phyloP scores from a whole-genome alignment of 169 alveolate genomes.

The Eimeria mitis region DNA sequence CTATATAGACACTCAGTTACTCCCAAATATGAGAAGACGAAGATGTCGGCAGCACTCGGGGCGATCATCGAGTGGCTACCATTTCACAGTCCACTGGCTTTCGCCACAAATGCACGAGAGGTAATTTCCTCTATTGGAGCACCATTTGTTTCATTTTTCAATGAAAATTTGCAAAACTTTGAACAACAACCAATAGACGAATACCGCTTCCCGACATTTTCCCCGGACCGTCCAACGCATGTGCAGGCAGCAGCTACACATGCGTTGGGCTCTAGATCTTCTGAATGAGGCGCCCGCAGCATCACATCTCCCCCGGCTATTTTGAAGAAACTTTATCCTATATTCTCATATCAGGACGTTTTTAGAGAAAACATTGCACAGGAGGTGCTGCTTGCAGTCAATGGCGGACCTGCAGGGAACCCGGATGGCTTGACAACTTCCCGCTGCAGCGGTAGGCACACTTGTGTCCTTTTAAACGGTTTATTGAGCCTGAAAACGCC shows the following conservation, averaged over 20 bases:
- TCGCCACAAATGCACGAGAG: not conserved
- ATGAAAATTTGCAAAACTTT: not conserved
- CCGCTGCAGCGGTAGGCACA: not conserved
- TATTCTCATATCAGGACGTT: not conserved
- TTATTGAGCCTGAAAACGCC: not conserved
- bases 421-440: not conserved
- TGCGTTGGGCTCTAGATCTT: conserved; percentile 25
- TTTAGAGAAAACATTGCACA: not conserved
- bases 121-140: not conserved
- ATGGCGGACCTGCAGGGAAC: not conserved
- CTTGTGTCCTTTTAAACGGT: not conserved
- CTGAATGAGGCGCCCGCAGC: not conserved
- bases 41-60: conserved; percentile 17
- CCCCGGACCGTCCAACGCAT: conserved; percentile 12
- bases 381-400: conserved; percentile 28
- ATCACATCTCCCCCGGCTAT: not conserved
- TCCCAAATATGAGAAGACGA: not conserved
- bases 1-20: not conserved
- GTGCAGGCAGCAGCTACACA: conserved; percentile 53
- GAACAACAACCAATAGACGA: not conserved
- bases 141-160: not conserved
- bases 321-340: not conserved
- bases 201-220: not conserved
- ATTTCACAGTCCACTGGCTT: not conserved
- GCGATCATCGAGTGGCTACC: conserved; percentile 42